These are phyloP conservation scores for Physcomitrellopsis africana DNA, from an alignment of 225 moss, liverwort and hornwort genomes.

Conservation along the genomic window DNA sequence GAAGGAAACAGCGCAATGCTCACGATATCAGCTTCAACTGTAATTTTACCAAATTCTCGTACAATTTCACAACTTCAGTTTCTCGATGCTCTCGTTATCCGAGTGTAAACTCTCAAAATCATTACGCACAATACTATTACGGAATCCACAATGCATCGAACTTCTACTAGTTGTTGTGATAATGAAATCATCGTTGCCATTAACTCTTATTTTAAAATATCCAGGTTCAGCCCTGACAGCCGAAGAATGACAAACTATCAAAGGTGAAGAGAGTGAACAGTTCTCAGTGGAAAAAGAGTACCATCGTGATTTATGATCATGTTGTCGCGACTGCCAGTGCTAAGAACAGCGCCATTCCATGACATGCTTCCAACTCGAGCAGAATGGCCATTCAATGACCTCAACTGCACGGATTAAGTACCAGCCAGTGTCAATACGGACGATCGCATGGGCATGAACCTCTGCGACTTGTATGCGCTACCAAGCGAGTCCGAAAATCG, in stretches of 20 bases:
- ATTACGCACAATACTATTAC: too few species aligned
- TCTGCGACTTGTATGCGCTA: too few species aligned
- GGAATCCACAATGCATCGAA: too few species aligned
- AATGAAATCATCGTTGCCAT: neutral
- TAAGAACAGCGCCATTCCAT: constrained; percentile 91
- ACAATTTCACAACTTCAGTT: neutral
- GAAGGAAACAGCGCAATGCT: neutral
- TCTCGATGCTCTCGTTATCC: neutral
- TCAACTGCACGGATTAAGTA: constrained; percentile 47
- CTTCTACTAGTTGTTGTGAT: too few species aligned
- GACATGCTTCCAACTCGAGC: constrained; percentile 88
- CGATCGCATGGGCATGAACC: too few species aligned
- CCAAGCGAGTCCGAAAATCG: too few species aligned
- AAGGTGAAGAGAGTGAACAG: neutral
- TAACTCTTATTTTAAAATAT: neutral
- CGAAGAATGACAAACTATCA: neutral
- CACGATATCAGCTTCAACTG: neutral
- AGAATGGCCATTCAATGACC: constrained; percentile 86
- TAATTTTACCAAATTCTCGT: neutral
- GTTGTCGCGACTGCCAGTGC: constrained; percentile 85
- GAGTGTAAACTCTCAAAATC: too few species aligned
- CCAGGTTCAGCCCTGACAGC: neutral
- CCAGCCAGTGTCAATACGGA: too few species aligned
- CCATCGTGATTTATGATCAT: constrained; percentile 92
- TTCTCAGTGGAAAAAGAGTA: constrained; percentile 18